These are phyloP conservation scores for maize (Zea mays) DNA, from an alignment of 176 grass and related monocot genomes.

Conservation along the genomic window Zm-B73-REFERENCE-NAM-5.0 NC_050105.1:82998501-82999000, in stretches of 20 bases:
- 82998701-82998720: constrained; percentile 31
- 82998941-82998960: too few relatives aligned
- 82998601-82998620: not conserved
- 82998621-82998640: constrained; percentile 41
- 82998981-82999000: too few relatives aligned
- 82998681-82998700: constrained; percentile 45
- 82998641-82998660: not conserved
- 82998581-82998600: not conserved
- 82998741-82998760: constrained; percentile 40
- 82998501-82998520: constrained; percentile 20
- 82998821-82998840: too few relatives aligned
- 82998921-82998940: not conserved
- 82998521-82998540: constrained; percentile 40
- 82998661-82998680: constrained; percentile 29
- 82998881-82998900: not conserved
- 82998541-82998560: constrained; percentile 32
- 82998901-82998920: constrained; percentile 36
- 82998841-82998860: too few relatives aligned
- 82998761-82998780: constrained; percentile 61
- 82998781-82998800: constrained; percentile 95
- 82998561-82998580: constrained; percentile 1
- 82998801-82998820: constrained; percentile 55
- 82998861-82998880: not conserved
- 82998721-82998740: constrained; percentile 25
- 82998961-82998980: too few relatives aligned